phyloP scores from a whole-genome alignment of 176 grass and related monocot species.

The Raddia guianensis region DNA sequence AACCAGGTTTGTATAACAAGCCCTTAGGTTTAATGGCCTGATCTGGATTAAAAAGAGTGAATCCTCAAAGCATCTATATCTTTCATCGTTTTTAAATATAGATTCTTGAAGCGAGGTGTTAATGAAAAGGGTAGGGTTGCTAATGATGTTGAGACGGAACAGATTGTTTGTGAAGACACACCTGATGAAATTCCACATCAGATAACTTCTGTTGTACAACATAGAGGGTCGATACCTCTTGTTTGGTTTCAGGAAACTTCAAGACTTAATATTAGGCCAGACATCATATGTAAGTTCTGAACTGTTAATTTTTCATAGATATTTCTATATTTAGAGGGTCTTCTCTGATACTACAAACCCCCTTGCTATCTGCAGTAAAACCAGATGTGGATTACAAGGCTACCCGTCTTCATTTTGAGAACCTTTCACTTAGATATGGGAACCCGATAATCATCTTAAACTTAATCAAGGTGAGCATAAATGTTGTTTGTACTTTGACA shows the following conservation, averaged over 20 bases:
- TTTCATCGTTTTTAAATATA: constrained; percentile 45
- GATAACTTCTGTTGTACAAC: constrained; percentile 88
- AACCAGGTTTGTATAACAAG: constrained; percentile 71
- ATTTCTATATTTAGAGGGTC: constrained; percentile 2
- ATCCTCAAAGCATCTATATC: constrained; percentile 3
- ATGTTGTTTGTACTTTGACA: constrained; percentile 5
- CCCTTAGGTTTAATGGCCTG: constrained; percentile 30
- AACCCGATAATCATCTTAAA: constrained; percentile 97
- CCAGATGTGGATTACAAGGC: constrained; percentile 76
- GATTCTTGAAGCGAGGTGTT: constrained; percentile 92
- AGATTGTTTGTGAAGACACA: constrained; percentile 92
- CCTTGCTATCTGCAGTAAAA: constrained; percentile 65
- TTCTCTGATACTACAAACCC: constrained; percentile 31
- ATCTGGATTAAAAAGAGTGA: background rate
- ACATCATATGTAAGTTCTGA: constrained; percentile 84
- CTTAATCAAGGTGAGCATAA: constrained; percentile 85
- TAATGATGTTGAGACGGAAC: constrained; percentile 98
- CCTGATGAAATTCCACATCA: constrained; percentile 60
- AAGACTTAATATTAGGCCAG: constrained; percentile 90
- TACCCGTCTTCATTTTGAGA: constrained; percentile 90
- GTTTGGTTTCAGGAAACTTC: constrained; percentile 99
- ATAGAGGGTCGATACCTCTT: constrained; percentile 96
- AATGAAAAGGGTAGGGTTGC: constrained; percentile 98
- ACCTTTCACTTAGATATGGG: constrained; percentile 94
- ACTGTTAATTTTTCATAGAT: constrained; percentile 13